phyloP scores from a whole-genome alignment of 306 rosid species.

The Clitoria ternatea region DNA sequence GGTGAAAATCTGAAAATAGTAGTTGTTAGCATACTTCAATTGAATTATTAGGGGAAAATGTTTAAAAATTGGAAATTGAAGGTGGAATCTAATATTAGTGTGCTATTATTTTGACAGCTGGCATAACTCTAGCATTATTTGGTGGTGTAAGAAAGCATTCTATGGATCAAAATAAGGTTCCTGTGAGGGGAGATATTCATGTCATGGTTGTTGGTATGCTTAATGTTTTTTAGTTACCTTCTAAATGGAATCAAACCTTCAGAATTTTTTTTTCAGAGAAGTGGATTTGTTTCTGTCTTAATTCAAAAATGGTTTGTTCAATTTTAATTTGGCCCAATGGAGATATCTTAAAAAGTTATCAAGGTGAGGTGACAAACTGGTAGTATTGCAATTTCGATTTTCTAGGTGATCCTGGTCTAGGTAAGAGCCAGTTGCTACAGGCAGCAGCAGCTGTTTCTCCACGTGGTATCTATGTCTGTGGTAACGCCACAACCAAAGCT shows the following conservation, averaged over 20 bases:
- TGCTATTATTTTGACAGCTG: slow-evolving; percentile 52
- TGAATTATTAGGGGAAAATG: neutral
- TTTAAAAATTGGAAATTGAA: slow-evolving; percentile 5
- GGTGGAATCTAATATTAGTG: slow-evolving; percentile 15
- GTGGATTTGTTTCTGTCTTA: slow-evolving; percentile 12
- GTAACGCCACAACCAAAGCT: slow-evolving; percentile 91
- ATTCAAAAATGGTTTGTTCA: slow-evolving; percentile 12
- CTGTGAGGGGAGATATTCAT: slow-evolving; percentile 96
- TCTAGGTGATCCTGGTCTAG: slow-evolving; percentile 93
- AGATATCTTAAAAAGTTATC: neutral
- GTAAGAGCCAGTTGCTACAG: slow-evolving; percentile 91
- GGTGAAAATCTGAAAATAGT: no score
- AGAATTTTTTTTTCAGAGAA: slow-evolving; percentile 10
- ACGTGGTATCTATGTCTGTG: slow-evolving; percentile 92
- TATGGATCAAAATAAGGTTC: slow-evolving; percentile 89
- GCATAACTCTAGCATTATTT: slow-evolving; percentile 79
- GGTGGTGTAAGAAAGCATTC: slow-evolving; percentile 88
- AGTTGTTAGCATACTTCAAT: neutral
- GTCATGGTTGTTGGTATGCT: slow-evolving; percentile 84
- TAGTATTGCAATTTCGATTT: slow-evolving; percentile 27
- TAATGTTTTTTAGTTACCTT: slow-evolving; percentile 28
- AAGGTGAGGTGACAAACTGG: slow-evolving; percentile 18
- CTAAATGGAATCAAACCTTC: slow-evolving; percentile 18
- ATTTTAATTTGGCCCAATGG: neutral
- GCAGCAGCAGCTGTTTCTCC: slow-evolving; percentile 94